Percentiles rank a stretch among this genome's conserved stretches.
phyloP scores from a whole-genome alignment of 2,329 filamentous ascomycete species.

The Myriosclerotinia curreyana region DNA sequence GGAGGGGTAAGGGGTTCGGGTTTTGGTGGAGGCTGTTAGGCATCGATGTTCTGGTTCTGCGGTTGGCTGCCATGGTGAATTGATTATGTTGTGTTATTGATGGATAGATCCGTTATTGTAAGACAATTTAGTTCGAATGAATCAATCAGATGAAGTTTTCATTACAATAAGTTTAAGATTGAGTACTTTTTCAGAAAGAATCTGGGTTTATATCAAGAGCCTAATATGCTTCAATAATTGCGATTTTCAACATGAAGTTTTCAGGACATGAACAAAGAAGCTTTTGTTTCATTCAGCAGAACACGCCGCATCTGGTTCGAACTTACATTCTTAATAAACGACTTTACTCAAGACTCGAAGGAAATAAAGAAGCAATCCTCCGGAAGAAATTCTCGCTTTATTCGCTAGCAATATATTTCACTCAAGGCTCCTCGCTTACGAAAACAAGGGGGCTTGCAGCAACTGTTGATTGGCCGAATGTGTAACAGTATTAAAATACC shows the following conservation, averaged over 20 bases:
- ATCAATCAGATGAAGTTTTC: neutral
- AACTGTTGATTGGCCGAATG: neutral
- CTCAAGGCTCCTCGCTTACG: neutral
- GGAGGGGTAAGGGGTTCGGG: neutral
- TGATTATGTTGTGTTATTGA: neutral
- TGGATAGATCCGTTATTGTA: neutral
- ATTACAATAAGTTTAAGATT: no score
- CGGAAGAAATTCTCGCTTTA: neutral
- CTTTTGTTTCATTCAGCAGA: neutral
- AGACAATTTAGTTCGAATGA: neutral
- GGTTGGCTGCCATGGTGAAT: neutral
- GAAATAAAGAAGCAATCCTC: neutral
- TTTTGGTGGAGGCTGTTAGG: neutral
- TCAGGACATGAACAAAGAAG: neutral
- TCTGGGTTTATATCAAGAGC: no score
- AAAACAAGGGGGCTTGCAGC: neutral
- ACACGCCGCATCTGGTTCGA: neutral
- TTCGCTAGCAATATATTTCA: neutral
- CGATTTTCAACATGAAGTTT: neutral
- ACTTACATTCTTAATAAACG: neutral
- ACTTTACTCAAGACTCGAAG: neutral
- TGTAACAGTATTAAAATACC: no score
- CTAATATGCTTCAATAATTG: neutral
- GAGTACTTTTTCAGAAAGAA: neutral
- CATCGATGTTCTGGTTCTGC: neutral